Conservation (phyloP, 441 rosid genomes). For the Theobroma grandiflorum region DNA sequence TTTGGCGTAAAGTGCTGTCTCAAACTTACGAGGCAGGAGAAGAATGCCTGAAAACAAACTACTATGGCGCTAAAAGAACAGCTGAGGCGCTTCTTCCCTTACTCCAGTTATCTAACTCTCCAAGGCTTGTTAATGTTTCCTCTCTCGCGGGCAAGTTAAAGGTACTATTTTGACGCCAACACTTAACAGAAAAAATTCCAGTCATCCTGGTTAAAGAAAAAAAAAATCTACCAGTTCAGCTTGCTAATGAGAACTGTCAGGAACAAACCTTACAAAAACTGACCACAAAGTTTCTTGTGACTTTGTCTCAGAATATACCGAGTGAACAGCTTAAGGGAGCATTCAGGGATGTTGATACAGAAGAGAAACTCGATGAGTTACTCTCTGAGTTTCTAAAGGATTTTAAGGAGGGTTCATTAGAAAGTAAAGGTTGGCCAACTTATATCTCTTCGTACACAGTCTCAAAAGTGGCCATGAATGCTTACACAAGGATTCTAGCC, state of each 20-base stretch:
- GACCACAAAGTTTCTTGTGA: background rate
- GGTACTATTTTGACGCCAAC: constrained; percentile 27
- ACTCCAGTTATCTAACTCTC: constrained; percentile 46
- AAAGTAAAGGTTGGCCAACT: constrained; percentile 47
- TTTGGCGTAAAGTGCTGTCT: constrained; percentile 39
- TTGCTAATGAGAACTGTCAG: background rate
- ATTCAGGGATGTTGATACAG: constrained; percentile 39
- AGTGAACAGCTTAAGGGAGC: constrained; percentile 38
- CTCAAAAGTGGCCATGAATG: constrained; percentile 50
- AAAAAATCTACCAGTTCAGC: background rate
- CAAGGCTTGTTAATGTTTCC: constrained; percentile 54
- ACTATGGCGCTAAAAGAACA: constrained; percentile 48
- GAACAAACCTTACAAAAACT: background rate
- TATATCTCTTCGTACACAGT: constrained; percentile 28
- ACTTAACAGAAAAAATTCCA: background rate
- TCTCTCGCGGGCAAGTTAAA: constrained; percentile 37
- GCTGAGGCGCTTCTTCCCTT: constrained; percentile 46
- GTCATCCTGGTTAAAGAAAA: background rate
- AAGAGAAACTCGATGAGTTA: constrained; percentile 43
- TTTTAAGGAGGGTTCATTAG: constrained; percentile 36
- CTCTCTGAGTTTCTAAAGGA: constrained; percentile 40
- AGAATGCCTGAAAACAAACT: constrained; percentile 51
- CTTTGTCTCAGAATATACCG: constrained; percentile 25
- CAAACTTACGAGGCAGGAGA: constrained; percentile 42
- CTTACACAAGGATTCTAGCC: constrained; percentile 51